phyloP scores from a whole-genome alignment of 306 rosid genomes.

The Fagus sylvatica region DNA sequence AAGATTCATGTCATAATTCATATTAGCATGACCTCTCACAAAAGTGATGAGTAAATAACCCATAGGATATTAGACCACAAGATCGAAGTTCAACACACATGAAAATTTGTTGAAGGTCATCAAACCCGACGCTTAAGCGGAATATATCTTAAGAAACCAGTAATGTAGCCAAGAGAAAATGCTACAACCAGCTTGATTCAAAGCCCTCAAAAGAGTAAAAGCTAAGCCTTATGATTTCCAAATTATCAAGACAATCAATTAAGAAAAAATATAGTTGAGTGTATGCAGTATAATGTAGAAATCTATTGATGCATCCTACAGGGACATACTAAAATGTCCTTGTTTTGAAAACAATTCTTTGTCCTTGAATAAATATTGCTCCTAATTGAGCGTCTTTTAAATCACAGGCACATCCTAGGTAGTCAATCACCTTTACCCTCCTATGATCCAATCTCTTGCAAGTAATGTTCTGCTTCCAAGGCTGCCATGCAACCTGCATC shows the following conservation, averaged over 20 bases:
- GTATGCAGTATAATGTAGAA: neutral
- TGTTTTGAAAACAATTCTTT: neutral
- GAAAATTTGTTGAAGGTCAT: neutral
- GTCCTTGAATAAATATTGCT: slow-evolving; percentile 38
- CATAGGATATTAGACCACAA: no score
- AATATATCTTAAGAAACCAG: neutral
- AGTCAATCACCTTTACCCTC: slow-evolving; percentile 62
- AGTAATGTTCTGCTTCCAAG: slow-evolving; percentile 88
- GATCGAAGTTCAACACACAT: no score
- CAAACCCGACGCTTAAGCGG: neutral
- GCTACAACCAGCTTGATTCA: neutral
- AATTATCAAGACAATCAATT: neutral
- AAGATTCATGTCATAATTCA: no score
- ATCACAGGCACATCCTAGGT: no score
- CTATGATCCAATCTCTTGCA: slow-evolving; percentile 68
- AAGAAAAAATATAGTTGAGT: neutral
- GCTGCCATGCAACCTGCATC: slow-evolving; percentile 95
- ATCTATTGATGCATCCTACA: neutral
- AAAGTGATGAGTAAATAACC: no score
- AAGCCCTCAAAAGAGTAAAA: neutral
- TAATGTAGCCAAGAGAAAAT: neutral
- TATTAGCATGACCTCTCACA: no score
- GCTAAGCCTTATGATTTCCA: neutral
- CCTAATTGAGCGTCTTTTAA: slow-evolving; percentile 21
- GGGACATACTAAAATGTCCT: neutral